Conservation (phyloP, 495 filamentous ascomycete species). For the Aspergillus steynii region DNA sequence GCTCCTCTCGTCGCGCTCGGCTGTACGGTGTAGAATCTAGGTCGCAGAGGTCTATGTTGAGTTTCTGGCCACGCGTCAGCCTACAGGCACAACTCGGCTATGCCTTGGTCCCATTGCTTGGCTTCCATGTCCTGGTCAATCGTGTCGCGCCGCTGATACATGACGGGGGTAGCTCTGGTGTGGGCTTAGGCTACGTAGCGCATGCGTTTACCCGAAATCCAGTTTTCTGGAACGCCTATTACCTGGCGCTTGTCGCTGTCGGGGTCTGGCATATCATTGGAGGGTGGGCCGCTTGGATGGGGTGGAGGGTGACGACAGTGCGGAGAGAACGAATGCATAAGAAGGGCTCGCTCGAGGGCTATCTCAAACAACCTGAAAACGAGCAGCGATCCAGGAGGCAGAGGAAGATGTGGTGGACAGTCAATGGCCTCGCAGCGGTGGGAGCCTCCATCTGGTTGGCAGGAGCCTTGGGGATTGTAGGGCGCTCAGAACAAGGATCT, state of each 20-base stretch:
- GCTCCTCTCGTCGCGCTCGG: slow-evolving; percentile 62
- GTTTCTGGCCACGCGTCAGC: slow-evolving; percentile 67
- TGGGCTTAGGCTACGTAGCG: slow-evolving; percentile 78
- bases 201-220: slow-evolving; percentile 78
- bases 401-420: slow-evolving; percentile 65
- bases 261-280: slow-evolving; percentile 80
- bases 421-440: slow-evolving; percentile 61
- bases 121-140: slow-evolving; percentile 70
- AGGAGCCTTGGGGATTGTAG: slow-evolving; percentile 77
- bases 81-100: slow-evolving; percentile 69
- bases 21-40: slow-evolving; percentile 67
- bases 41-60: slow-evolving; percentile 34
- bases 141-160: slow-evolving; percentile 68
- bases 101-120: slow-evolving; percentile 59
- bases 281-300: slow-evolving; percentile 77
- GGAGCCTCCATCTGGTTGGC: slow-evolving; percentile 72
- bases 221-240: slow-evolving; percentile 64
- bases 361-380: slow-evolving; percentile 40
- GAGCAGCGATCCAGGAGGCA: slow-evolving; percentile 40
- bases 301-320: slow-evolving; percentile 45
- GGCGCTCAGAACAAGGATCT: slow-evolving; percentile 62
- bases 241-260: slow-evolving; percentile 63
- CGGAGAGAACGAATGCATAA: slow-evolving; percentile 36
- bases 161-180: slow-evolving; percentile 79
- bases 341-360: slow-evolving; percentile 38